Evolutionary conservation across 768 basidiomycete genomes (phyloP).

Genomic region (Amanita molliuscula): DNA sequence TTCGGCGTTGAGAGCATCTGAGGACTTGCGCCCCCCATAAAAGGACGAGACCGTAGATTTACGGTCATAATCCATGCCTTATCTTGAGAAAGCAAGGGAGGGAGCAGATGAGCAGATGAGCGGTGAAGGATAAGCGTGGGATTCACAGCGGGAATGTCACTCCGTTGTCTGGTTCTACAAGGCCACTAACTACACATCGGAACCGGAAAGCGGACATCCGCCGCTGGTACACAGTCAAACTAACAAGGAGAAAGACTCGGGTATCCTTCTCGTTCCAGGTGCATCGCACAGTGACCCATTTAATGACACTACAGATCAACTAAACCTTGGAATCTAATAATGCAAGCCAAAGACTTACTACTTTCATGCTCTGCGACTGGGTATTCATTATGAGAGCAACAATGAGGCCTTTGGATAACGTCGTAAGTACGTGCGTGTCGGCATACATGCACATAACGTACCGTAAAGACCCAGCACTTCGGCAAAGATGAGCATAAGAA

Average conservation of each 20-base stretch:
- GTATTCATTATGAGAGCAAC: slow-evolving; percentile 97
- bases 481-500: slow-evolving; percentile 96
- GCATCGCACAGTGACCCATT: background rate
- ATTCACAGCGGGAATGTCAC: background rate
- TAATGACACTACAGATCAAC: background rate
- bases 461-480: slow-evolving; percentile 93
- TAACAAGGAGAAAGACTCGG: background rate
- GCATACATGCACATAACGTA: slow-evolving; percentile 12
- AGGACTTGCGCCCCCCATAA: slow-evolving; percentile 53
- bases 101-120: background rate
- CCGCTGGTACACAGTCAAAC: background rate
- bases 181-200: slow-evolving; percentile 1
- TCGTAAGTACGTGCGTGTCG: slow-evolving; percentile 4
- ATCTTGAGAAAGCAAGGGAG: background rate
- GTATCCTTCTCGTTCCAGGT: background rate
- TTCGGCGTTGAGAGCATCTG: slow-evolving; percentile 54
- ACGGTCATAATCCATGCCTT: slow-evolving; percentile 62
- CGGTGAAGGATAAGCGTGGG: too few relatives aligned
- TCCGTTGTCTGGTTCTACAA: background rate
- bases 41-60: slow-evolving; percentile 76
- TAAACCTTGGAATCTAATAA: background rate
- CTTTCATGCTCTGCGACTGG: slow-evolving; percentile 33
- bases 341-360: slow-evolving; percentile 6
- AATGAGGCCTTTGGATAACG: slow-evolving; percentile 49
- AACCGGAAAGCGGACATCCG: background rate